Evolutionary conservation across 345 rosid genomes (phyloP).

Genomic region (Odontarrhena argentea): DNA sequence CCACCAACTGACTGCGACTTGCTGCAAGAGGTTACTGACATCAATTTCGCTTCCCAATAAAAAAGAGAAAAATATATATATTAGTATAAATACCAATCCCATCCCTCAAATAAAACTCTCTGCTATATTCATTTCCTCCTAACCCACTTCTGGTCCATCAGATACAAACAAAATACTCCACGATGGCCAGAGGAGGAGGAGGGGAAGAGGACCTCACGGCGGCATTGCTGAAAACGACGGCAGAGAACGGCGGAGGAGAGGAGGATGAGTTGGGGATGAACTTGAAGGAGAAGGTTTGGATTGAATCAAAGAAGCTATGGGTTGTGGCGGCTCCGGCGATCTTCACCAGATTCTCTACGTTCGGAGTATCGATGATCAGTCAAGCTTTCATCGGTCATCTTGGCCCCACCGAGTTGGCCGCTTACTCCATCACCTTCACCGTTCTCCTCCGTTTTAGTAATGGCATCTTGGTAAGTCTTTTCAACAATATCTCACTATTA

Average conservation of each 20-base stretch:
- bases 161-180: constrained; percentile 9
- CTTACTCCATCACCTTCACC: constrained; percentile 67
- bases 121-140: not conserved
- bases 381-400: constrained; percentile 78
- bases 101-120: not conserved
- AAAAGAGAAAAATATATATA: not conserved
- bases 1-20: constrained; percentile 11
- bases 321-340: constrained; percentile 77
- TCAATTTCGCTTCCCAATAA: constrained; percentile 12
- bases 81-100: not conserved
- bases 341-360: constrained; percentile 71
- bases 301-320: constrained; percentile 71
- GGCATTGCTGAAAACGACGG: constrained; percentile 39
- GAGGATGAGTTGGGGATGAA: constrained; percentile 37
- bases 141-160: not conserved
- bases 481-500: too few species aligned
- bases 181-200: constrained; percentile 43
- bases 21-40: constrained; percentile 29
- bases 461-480: constrained; percentile 60
- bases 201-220: constrained; percentile 47
- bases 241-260: constrained; percentile 11
- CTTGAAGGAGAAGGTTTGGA: constrained; percentile 54
- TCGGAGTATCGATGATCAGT: constrained; percentile 59
- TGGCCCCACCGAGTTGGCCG: constrained; percentile 69
- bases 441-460: constrained; percentile 66